Evolutionary conservation across 768 basidiomycete genomes (phyloP), one percentile per base, ranked within the genome.

Genomic region (Daedalea quercina): DNA sequence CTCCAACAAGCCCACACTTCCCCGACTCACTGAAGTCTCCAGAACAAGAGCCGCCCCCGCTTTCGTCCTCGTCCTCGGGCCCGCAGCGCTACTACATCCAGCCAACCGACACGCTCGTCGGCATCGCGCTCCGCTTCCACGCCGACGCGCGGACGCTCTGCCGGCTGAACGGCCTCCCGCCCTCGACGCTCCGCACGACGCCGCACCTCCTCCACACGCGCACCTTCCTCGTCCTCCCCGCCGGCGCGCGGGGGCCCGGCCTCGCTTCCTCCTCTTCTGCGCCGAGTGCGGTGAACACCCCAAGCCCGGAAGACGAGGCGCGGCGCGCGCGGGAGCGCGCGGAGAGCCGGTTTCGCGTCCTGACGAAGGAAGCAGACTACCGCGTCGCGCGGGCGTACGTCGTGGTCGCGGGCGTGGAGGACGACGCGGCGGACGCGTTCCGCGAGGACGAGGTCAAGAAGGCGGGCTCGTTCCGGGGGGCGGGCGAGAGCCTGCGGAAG

Each of bases 181-280:
- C 73, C 4, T 84, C 77, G 60, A 81, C 84, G 2, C 67, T 90
- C 19, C 78, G 71, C 53, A 87, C 83, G 0, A 88, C 81, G 0
- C 87, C 88, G 6, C 85, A 89, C 61, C 69, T 90, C 8, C 70
- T 90, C 15, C 86, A 88, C 65, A 88, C 87, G 1, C 79, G 86
- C 4, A 69, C 72, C 1, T 77, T 70, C 55, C 66, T 90, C 52
- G 63, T 71, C 15, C 70, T 88, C 9, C 85, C 85, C 1, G 69
- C 75, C 1, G 71, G 72, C 19, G 54, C 63, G 9, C 54, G 51
- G 11, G 50, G 40, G 34, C 41, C 22, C 49, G 45, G 24, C 63
- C 70, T 3, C 68, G 58, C 48, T 51, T 41, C 6, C 40, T 45
- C 49, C n/a, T 19, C 60, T n/a, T n/a, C 24, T 31, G 55, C 64